phyloP scores from a whole-genome alignment of 2,329 filamentous ascomycete species.

The Ascochyta fabae region DNA sequence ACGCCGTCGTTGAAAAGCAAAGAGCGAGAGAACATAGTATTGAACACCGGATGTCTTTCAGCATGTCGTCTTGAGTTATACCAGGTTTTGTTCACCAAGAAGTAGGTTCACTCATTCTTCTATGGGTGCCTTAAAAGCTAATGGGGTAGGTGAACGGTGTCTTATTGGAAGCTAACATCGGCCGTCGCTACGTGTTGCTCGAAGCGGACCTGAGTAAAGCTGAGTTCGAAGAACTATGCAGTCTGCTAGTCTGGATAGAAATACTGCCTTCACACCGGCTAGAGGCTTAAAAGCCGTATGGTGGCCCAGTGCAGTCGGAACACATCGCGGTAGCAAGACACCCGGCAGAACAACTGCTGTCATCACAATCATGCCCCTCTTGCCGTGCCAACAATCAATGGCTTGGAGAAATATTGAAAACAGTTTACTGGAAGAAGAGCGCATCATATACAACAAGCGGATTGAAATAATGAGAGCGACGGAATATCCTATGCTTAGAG shows the following conservation, averaged over 20 bases:
- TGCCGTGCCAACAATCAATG: background rate
- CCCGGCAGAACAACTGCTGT: background rate
- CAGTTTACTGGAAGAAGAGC: background rate
- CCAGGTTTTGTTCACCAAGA: background rate
- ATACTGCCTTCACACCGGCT: background rate
- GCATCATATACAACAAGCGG: conserved; percentile 20
- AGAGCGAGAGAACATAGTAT: background rate
- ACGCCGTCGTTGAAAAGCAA: conserved; percentile 5
- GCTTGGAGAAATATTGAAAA: background rate
- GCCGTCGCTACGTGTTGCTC: conserved; percentile 2
- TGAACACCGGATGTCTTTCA: background rate
- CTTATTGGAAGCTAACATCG: conserved; percentile 2
- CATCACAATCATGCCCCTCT: background rate
- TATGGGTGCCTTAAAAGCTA: background rate
- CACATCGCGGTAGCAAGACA: background rate
- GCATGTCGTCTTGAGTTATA: background rate
- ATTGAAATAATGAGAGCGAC: conserved; percentile 21
- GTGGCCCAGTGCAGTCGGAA: background rate
- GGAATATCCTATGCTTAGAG: conserved; percentile 38
- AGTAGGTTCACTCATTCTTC: conserved; percentile 1
- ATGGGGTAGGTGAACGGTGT: background rate
- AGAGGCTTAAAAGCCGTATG: conserved; percentile 5
- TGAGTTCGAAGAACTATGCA: conserved; percentile 4
- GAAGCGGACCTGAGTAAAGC: background rate
- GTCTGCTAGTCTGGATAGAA: background rate